phyloP scores from a whole-genome alignment of 1,284 basidiomycete genomes.

The Pseudozyma tsukubaensis region DNA sequence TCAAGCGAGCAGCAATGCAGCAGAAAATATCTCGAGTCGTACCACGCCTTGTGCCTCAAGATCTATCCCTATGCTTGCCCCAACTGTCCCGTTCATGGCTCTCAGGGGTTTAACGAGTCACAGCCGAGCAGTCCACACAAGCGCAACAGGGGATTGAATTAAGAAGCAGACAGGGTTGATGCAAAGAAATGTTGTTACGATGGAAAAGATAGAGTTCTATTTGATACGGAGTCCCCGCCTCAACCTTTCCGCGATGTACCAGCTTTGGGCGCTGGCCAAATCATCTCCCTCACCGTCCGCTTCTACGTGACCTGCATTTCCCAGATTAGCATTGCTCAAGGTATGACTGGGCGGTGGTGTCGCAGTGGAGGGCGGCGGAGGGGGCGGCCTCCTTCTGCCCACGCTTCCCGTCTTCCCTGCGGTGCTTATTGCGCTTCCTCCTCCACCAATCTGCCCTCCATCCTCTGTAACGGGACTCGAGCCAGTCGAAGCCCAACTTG shows the following conservation, averaged over 20 bases:
- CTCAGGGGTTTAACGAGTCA: too few species aligned
- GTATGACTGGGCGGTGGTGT: too few species aligned
- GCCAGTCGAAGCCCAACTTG: background rate
- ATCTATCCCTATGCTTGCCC: too few species aligned
- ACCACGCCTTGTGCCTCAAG: too few species aligned
- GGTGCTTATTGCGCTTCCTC: background rate
- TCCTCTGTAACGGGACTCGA: constrained; percentile 10
- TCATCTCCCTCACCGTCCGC: constrained; percentile 9
- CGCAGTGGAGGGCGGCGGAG: constrained; percentile 13
- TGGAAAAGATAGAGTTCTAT: too few species aligned
- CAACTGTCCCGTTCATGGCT: too few species aligned
- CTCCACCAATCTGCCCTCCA: background rate
- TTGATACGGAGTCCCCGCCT: constrained; percentile 34
- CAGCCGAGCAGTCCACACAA: too few species aligned
- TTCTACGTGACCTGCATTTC: background rate
- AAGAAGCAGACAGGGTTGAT: too few species aligned
- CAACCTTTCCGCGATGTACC: constrained; percentile 35
- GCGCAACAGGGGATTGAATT: too few species aligned
- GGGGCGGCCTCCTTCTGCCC: constrained; percentile 6
- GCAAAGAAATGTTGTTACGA: too few species aligned
- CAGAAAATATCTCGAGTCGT: too few species aligned
- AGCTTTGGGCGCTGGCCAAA: constrained; percentile 28
- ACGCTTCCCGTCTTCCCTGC: background rate
- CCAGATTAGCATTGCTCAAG: background rate
- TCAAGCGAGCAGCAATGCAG: too few species aligned